phyloP scores from a whole-genome alignment of 495 filamentous ascomycete genomes.

The Aspergillus carlsbadensis region DNA sequence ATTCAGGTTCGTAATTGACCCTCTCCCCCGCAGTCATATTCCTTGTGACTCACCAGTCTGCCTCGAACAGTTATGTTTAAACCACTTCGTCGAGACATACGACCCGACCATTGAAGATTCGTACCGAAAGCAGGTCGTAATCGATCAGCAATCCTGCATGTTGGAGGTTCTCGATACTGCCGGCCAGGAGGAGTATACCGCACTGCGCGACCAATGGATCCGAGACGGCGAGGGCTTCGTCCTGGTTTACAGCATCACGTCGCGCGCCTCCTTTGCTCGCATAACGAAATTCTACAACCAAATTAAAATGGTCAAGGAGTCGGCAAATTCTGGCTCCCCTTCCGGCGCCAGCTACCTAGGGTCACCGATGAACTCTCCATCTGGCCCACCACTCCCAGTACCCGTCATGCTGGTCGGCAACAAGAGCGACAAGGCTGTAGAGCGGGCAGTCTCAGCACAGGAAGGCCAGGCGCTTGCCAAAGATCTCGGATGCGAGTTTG shows the following conservation, averaged over 20 bases:
- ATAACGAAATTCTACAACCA: constrained; percentile 96
- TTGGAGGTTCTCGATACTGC: constrained; percentile 97
- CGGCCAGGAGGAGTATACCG: constrained; percentile 99
- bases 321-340: constrained; percentile 70
- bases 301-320: constrained; percentile 96
- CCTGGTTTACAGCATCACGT: constrained; percentile 96
- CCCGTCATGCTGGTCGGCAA: constrained; percentile 99
- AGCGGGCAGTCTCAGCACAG: constrained; percentile 94
- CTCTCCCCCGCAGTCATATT: constrained; percentile 1
- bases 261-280: constrained; percentile 87
- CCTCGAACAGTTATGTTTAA: constrained; percentile 61
- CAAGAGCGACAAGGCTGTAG: constrained; percentile 94
- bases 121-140: constrained; percentile 97
- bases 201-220: constrained; percentile 97
- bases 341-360: constrained; percentile 55
- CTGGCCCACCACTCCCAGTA: constrained; percentile 61
- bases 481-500: constrained; percentile 93
- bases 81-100: constrained; percentile 85
- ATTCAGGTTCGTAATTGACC: constrained; percentile 73
- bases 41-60: not conserved
- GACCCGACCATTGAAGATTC: constrained; percentile 98
- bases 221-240: constrained; percentile 97
- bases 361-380: constrained; percentile 68
- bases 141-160: constrained; percentile 96
- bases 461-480: constrained; percentile 90